phyloP scores from a whole-genome alignment of 352 stramenopile genomes.

The Globisporangium megalacanthum region DNA sequence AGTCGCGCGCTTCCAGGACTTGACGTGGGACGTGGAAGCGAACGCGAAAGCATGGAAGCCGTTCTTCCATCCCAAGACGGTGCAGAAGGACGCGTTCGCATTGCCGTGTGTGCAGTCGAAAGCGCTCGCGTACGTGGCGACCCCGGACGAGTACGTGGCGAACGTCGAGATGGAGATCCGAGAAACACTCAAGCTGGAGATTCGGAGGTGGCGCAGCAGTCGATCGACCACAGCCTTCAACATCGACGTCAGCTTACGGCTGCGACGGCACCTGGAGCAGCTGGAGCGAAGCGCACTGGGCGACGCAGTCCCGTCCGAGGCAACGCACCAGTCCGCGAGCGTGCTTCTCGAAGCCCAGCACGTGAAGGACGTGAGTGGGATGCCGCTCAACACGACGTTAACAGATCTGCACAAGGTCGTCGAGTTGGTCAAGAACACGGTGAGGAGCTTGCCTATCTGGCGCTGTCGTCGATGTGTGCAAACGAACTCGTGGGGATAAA shows the following conservation, averaged over 20 bases:
- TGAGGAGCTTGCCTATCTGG: conserved; percentile 21
- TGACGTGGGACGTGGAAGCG: conserved; percentile 81
- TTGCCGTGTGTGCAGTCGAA: conserved; percentile 49
- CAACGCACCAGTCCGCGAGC: neutral
- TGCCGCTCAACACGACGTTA: conserved; percentile 87
- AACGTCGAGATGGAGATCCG: conserved; percentile 75
- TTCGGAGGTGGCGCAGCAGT: conserved; percentile 86
- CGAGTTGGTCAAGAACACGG: conserved; percentile 79
- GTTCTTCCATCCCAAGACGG: conserved; percentile 45
- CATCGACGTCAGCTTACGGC: conserved; percentile 71
- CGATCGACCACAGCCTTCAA: conserved; percentile 86
- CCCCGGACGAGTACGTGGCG: conserved; percentile 44
- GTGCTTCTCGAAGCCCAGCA: conserved; percentile 28
- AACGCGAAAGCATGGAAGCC: conserved; percentile 84
- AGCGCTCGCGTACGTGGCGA: conserved; percentile 55
- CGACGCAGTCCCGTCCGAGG: neutral
- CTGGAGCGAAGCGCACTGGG: conserved; percentile 44
- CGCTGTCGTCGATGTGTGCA: neutral
- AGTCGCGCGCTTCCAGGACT: conserved; percentile 30
- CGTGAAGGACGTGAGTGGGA: conserved; percentile 60
- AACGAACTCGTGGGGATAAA: neutral
- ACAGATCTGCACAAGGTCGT: conserved; percentile 81
- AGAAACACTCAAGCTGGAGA: conserved; percentile 77
- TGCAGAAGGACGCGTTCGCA: conserved; percentile 18
- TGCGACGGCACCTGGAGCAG: conserved; percentile 61